Evolutionary conservation across 805 yeast genomes (phyloP), one percentile per base, ranked within the genome.

Genomic region (Candida chauliodis): DNA sequence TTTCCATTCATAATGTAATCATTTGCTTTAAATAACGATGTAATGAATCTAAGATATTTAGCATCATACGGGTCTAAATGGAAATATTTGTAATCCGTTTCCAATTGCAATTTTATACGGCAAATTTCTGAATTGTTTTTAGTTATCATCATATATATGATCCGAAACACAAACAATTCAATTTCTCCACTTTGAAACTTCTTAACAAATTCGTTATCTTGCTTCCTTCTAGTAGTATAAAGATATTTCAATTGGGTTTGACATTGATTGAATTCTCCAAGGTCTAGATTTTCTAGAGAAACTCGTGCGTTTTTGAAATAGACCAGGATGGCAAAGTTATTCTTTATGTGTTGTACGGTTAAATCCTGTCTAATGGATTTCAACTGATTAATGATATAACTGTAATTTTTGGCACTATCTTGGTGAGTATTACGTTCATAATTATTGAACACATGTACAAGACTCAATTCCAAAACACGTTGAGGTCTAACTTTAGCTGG

Each of bases 261-360:
- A 56, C 98, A 93, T 58, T 91, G 97, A 63, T 93, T 93, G 58
- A 85, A 89, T 58, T 93, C 98, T 8, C 97, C 97, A 45, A 91
- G 62, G 58, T 91, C 99, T 28, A 76, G 73, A 53, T 84, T 81
- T 48, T 80, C 84, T 26, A 91, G 72, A 0, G 97, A 95, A n/a
- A 90, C 66, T 34, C 89, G 76, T 3, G 93, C 93, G 59, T 91
- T 95, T 2, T 80, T 73, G 58, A 88, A 93, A 58, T 93, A 91
- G 0, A 88, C 95, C 38, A 63, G 54, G 5, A 88, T 76, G 0
- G 96, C 77, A 54, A 93, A 85, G 30, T 75, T 79, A 51, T 79
- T 79, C 50, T 81, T 81, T 30, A 91, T 81, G 53, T 84, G 84
- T 61, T 91, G 99, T 8, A 91, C 97, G 2, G 95, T 85, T 46